Evolutionary conservation across 495 filamentous ascomycete genomes (phyloP), one percentile per base, ranked within the genome.

Genomic region (Aspergillus nanangensis): DNA sequence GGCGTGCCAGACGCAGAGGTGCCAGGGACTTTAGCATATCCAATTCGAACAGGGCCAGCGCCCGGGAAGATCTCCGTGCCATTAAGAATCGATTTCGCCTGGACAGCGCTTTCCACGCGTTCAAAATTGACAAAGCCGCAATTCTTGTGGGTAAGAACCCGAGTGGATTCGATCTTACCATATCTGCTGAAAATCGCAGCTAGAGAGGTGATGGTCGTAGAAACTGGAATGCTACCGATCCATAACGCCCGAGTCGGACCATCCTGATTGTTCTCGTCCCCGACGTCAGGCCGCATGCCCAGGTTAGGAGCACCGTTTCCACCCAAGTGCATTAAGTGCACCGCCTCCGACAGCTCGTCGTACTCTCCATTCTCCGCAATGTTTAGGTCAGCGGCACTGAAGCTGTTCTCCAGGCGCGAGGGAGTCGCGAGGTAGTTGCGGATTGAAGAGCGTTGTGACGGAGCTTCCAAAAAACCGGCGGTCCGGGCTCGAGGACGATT

Each of bases 111-210:
- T 24, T 95, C 88, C 19, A 90, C 63, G 52, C 79, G 81, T 68
- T 96, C 88, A 55, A 95, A 98, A 65, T 98, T 98, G 60, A 98
- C 90, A 56, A 98, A 98, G 5, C 93, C 93, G 63, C 93, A 98
- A 60, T 95, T 97, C 79, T 98, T 98, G 73, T 98, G 93, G 10
- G 93, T 96, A 51, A 98, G 74, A 11, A 98, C 94, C 47, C 93
- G 78, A 27, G 88, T 90, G 13, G 92, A 96, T 53, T 91, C 81
- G 55, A 98, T 95, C 18, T 86, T 83, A 13, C 93, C 93, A 53
- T 93, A 94, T 35, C 83, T 71, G 57, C 86, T 85, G 65, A 98
- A 98, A 65, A 96, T 95, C 45, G 90, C 88, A 40, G 87, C 89
- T 36, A 98, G 65, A 2, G 93, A 96, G 13, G 89, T 92, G 20